Percentiles rank a stretch among this genome's conserved stretches.
Evolutionary conservation across 2,329 filamentous ascomycete species (phyloP).

Genomic region (Diaporthe longicolla): DNA sequence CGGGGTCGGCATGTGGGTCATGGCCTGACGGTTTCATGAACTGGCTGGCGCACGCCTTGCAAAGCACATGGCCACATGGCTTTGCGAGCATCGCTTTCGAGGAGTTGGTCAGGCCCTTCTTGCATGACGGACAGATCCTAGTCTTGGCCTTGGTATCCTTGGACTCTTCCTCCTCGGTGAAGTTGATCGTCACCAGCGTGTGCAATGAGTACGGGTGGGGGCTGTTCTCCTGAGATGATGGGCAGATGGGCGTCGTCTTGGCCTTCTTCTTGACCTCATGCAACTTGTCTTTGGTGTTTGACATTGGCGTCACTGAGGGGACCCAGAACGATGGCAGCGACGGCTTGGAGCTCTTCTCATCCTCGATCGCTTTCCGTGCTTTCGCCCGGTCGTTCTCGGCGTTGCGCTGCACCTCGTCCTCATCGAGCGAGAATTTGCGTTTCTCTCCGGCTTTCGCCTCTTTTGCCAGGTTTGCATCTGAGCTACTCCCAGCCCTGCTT

Average conservation of each 20-base stretch:
- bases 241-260: slow-evolving; percentile 82
- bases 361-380: slow-evolving; percentile 78
- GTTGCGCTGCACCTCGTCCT: slow-evolving; percentile 80
- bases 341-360: slow-evolving; percentile 79
- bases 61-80: slow-evolving; percentile 93
- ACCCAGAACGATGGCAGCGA: slow-evolving; percentile 93
- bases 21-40: slow-evolving; percentile 77
- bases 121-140: slow-evolving; percentile 84
- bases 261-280: slow-evolving; percentile 70
- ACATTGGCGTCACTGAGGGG: slow-evolving; percentile 82
- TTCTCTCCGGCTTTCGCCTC: slow-evolving; percentile 64
- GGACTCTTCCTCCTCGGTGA: slow-evolving; percentile 79
- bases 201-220: slow-evolving; percentile 85
- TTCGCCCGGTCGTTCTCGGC: slow-evolving; percentile 78
- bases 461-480: slow-evolving; percentile 42
- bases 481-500: slow-evolving; percentile 48
- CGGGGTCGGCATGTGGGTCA: slow-evolving; percentile 73
- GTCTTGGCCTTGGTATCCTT: slow-evolving; percentile 59
- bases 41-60: slow-evolving; percentile 84
- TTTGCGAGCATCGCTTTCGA: slow-evolving; percentile 87
- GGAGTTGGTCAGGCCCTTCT: slow-evolving; percentile 85
- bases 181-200: slow-evolving; percentile 80
- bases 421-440: slow-evolving; percentile 86
- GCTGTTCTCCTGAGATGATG: slow-evolving; percentile 75
- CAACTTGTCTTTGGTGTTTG: slow-evolving; percentile 70